These are phyloP conservation scores for Nitzschia sp. DNA, from an alignment of 108 stramenopile genomes.

Conservation along the genomic window DNA sequence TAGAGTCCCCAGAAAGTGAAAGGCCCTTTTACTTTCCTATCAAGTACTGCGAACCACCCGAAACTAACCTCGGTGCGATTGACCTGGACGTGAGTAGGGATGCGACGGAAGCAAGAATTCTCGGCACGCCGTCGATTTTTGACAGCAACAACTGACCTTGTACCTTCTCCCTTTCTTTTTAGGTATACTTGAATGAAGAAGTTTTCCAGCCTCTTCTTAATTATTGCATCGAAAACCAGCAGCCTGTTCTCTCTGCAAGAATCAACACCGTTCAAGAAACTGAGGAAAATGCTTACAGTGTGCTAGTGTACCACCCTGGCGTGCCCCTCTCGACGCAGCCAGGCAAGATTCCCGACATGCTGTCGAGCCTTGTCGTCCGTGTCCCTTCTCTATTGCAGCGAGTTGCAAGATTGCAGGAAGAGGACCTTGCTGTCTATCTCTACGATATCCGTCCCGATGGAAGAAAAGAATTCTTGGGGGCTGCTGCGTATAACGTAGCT, in stretches of 20 bases:
- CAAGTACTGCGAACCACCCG: conserved; percentile 26
- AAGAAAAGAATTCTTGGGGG: background rate
- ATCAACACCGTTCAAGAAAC: conserved; percentile 11
- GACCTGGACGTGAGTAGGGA: conserved; percentile 32
- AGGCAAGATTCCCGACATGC: background rate
- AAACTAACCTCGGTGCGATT: conserved; percentile 19
- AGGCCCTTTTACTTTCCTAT: conserved; percentile 27
- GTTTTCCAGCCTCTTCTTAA: background rate
- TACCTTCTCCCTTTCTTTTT: too few species aligned
- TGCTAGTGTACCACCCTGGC: conserved; percentile 7
- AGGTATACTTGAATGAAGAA: background rate
- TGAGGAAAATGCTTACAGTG: conserved; percentile 1
- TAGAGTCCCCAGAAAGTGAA: background rate
- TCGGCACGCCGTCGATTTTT: too few species aligned
- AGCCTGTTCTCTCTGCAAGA: background rate
- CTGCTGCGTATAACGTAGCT: background rate
- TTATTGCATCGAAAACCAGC: background rate
- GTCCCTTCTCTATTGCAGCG: conserved; percentile 6
- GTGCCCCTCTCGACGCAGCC: conserved; percentile 8
- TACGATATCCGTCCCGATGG: conserved; percentile 5
- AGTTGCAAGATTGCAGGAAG: background rate
- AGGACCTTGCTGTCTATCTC: background rate
- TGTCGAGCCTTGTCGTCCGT: conserved; percentile 1
- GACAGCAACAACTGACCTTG: too few species aligned
- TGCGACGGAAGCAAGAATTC: too few species aligned